These are phyloP conservation scores for Santalum album DNA, from an alignment of 164 flowering plant genomes.

Conservation along the genomic window DNA sequence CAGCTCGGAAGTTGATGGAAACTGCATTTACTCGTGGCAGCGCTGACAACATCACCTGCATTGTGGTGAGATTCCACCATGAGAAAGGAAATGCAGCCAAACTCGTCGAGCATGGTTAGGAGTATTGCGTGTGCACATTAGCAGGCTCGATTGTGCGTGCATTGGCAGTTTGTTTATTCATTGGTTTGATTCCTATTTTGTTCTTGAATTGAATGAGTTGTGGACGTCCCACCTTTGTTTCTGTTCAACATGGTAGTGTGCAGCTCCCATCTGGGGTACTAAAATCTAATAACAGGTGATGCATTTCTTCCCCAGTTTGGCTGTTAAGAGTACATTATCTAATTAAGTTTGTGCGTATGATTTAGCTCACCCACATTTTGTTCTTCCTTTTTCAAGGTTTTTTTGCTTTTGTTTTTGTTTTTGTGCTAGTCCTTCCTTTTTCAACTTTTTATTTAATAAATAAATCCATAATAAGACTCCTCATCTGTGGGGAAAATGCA, in stretches of 20 bases:
- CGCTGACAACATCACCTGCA: slow-evolving; percentile 94
- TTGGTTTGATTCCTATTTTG: slow-evolving; percentile 6
- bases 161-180: slow-evolving; percentile 13
- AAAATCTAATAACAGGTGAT: no score
- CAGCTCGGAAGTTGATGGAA: slow-evolving; percentile 78
- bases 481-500: no score
- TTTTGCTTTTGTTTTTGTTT: no score
- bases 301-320: no score
- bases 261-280: no score
- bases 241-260: slow-evolving; percentile 3
- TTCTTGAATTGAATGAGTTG: not conserved
- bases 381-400: no score
- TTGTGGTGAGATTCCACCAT: slow-evolving; percentile 80
- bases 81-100: slow-evolving; percentile 21
- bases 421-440: no score
- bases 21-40: slow-evolving; percentile 88
- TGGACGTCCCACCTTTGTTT: not conserved
- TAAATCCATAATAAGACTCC: no score
- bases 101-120: slow-evolving; percentile 1
- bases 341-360: no score
- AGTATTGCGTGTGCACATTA: not conserved
- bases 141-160: slow-evolving; percentile 9
- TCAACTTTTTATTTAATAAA: no score
- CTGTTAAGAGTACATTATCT: no score
- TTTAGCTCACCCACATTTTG: no score